Base-by-base conservation (phyloP, 169 alveolate species). In the Plasmodium vinckei region DNA sequence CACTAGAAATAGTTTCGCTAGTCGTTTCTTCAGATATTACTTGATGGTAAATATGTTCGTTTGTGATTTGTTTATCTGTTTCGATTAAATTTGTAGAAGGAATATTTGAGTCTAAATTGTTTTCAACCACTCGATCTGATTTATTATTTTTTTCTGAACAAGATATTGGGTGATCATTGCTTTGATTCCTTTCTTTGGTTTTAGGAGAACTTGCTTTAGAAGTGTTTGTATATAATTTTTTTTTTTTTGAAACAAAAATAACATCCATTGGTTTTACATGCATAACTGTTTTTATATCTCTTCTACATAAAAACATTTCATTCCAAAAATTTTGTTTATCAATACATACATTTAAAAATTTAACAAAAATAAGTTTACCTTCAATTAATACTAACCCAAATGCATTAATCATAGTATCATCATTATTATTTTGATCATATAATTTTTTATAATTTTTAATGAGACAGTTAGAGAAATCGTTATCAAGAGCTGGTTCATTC, bases 291-390 rank as follows among this genome's bases (percentile, higher is more conserved):
- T 97, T 90, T n/a, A 93, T 84, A 87, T 96, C 98, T 54, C 98
- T 77, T 56, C 98, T 77, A 68, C 96, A 94, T 21, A 96, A 92
- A 79, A 96, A 96, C 49, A 92, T 93, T 69, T 91, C 95, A 56
- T 95, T 88, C 98, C 98, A 96, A 95, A 97, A 96, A 54, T 93
- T 93, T 61, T 95, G 96, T 94, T 96, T 92, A 49, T 95, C 97
- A 23, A 94, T 94, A 56, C 98, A 96, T 0, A 94, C 86, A 65
- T 95, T 95, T 49, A 93, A 69, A 56, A 91, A 94, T 84, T 95
- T 94, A 54, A 95, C 95, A 63, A 96, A 92, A 39, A 92, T 84
- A 17, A 96, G 77, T 59, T 92, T 90, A 19, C 97, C 97, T 72
- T 91, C 96, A 25, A 96, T 65, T 54, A 94, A 89, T 1, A 95